Percentiles rank a stretch among this genome's conserved stretches.
These are phyloP conservation scores for Mycosphaerelloides madeirae DNA, from an alignment of 2,329 filamentous ascomycete genomes.

Conservation along the genomic window DNA sequence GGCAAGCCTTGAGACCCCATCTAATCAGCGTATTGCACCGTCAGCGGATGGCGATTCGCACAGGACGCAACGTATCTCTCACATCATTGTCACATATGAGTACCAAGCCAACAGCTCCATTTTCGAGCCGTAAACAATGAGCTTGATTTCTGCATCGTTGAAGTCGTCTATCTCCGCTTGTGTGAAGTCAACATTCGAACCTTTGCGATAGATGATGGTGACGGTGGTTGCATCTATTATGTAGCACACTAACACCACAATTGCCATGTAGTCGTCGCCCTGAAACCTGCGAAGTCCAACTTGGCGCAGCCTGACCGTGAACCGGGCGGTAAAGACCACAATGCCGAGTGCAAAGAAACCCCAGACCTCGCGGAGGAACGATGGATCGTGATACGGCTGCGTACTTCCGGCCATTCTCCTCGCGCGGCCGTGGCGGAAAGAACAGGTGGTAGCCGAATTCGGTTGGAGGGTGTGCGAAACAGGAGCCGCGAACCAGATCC, in stretches of 20 bases:
- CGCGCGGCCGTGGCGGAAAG: too few species aligned
- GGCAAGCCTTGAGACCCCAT: constrained; percentile 23
- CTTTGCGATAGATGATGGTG: constrained; percentile 28
- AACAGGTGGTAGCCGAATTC: too few species aligned
- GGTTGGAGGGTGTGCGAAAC: too few species aligned
- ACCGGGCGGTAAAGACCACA: constrained; percentile 32
- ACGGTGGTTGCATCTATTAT: constrained; percentile 36
- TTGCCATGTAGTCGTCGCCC: constrained; percentile 39
- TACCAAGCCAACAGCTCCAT: constrained; percentile 40
- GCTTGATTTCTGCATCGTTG: constrained; percentile 26
- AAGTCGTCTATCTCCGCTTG: constrained; percentile 21
- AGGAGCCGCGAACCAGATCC: too few species aligned
- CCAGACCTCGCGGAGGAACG: constrained; percentile 21
- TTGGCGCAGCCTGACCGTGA: constrained; percentile 35
- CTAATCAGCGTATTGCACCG: constrained; percentile 35
- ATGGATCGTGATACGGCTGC: constrained; percentile 20
- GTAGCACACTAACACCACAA: constrained; percentile 34
- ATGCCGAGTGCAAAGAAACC: constrained; percentile 31
- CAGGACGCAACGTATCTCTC: background rate
- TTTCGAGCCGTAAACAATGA: constrained; percentile 34
- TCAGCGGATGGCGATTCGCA: background rate
- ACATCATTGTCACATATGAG: constrained; percentile 16
- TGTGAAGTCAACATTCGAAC: constrained; percentile 29
- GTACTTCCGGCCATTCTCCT: constrained; percentile 16
- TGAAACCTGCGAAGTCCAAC: constrained; percentile 37